Evolutionary conservation across 345 rosid species (phyloP), one percentile per base, ranked within the genome.

Genomic region (Bretschneidera sinensis): DNA sequence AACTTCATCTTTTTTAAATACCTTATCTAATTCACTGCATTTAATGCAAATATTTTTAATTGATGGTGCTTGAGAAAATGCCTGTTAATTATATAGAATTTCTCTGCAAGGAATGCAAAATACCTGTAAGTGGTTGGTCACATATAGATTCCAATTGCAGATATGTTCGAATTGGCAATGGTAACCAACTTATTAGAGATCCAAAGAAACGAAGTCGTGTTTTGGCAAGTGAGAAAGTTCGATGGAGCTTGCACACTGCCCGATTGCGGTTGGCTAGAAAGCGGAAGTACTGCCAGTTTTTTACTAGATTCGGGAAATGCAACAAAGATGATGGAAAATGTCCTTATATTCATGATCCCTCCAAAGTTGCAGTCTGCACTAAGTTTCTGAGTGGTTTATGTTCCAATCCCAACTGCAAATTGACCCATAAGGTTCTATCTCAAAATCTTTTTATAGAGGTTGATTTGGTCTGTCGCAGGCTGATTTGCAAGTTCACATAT

Each of bases 301-400:
- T 88, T 74, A 94, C 99, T 51, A 88, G 97, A 81, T 94, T 94
- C 52, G 97, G 99, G 24, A 86, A 86, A 74, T 94, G 97, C 88
- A 90, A 88, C 83, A 94, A 94, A 78, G 86, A 77, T 71, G 83
- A 82, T 69, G 97, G 96, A 53, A 88, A 88, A 79, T 94, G 99
- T 47, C 85, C 91, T 51, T 94, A 79, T 70, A 83, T 94, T 70
- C 99, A 94, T 39, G 97, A 94, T 69, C 79, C 86, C 65, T 85
- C 96, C 39, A 94, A 94, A 83, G 78, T 94, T 59, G 92, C 91
- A 18, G 97, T 94, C 55, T 94, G 99, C 77, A 94, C 99, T 61
- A 94, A 86, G 67, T 94, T 86, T 76, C 70, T 90, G 59, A 90
- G 80, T 65, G 99, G 92, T 70, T 78, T 80, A 69, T 90, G 97